Conservation (phyloP, 1,284 basidiomycete genomes). For the Trichosporon coremiiforme region DNA sequence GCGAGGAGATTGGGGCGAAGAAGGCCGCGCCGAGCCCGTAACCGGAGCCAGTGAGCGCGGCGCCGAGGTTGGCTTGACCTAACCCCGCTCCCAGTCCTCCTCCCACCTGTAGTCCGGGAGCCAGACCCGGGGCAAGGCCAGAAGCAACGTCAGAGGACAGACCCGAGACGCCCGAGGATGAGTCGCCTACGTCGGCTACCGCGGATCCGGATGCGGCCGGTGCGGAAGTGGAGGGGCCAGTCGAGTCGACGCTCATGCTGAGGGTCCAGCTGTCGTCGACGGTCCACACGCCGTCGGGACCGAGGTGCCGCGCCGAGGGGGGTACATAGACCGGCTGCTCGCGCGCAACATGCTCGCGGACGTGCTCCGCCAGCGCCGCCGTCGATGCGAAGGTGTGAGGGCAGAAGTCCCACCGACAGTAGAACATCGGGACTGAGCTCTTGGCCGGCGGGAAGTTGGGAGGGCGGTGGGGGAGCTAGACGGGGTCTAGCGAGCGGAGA, state of each 20-base stretch:
- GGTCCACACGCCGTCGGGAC: conserved; percentile 8
- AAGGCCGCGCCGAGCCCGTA: conserved; percentile 8
- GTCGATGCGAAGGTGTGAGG: conserved; percentile 20
- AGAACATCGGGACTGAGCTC: background rate
- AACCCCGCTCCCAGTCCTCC: background rate
- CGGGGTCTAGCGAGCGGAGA: background rate
- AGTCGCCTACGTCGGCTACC: background rate
- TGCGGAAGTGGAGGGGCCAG: background rate
- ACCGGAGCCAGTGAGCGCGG: background rate
- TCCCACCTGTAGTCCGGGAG: background rate
- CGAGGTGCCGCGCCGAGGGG: conserved; percentile 1
- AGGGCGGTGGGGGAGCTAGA: background rate
- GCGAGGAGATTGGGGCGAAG: background rate
- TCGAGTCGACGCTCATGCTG: background rate
- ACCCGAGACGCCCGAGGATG: background rate
- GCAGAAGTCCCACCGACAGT: conserved; percentile 32
- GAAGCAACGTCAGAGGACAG: background rate
- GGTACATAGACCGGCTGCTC: conserved; percentile 28
- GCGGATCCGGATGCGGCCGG: background rate
- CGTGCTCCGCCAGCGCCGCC: conserved; percentile 20
- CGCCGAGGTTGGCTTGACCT: conserved; percentile 6
- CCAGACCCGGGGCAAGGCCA: background rate
- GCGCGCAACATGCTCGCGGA: conserved; percentile 26
- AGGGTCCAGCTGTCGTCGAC: conserved; percentile 12
- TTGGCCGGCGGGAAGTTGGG: background rate